These are phyloP conservation scores for Penicillium sp. DNA, from an alignment of 2,329 filamentous ascomycete genomes.

Conservation along the genomic window DNA sequence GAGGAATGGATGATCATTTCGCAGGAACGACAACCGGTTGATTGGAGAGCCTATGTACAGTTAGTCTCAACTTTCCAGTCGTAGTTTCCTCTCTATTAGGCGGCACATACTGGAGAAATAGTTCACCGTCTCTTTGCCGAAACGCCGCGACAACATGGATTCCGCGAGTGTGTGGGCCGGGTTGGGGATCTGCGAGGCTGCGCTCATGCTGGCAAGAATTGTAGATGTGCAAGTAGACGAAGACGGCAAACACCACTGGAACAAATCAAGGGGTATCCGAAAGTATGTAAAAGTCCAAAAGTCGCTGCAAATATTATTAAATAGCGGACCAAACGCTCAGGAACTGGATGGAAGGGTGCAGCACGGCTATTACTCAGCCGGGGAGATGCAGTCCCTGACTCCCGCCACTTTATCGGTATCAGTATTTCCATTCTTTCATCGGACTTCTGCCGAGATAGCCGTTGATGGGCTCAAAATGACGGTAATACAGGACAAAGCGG, in stretches of 20 bases:
- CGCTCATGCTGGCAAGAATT: conserved; percentile 27
- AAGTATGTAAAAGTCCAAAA: not conserved
- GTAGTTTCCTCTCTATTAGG: too few species aligned
- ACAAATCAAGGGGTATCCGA: not conserved
- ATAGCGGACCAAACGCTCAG: not conserved
- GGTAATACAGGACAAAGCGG: conserved; percentile 14
- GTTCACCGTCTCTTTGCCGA: conserved; percentile 53
- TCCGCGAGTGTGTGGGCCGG: conserved; percentile 61
- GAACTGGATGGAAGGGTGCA: not conserved
- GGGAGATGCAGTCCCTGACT: too few species aligned
- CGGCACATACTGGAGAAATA: conserved; percentile 50
- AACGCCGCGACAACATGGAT: conserved; percentile 54
- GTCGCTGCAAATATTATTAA: not conserved
- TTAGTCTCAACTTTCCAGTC: not conserved
- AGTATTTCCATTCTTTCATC: conserved; percentile 8
- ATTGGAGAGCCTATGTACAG: conserved; percentile 46
- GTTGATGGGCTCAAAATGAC: not conserved
- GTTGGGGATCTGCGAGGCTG: conserved; percentile 50
- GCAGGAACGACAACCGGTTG: conserved; percentile 53
- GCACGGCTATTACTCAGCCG: conserved; percentile 22
- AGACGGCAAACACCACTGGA: not conserved
- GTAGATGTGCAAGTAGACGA: not conserved
- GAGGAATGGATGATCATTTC: conserved; percentile 50
- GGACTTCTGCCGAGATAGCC: conserved; percentile 15
- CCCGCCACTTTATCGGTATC: conserved; percentile 4